These are phyloP conservation scores for Endogone sp. DNA, from an alignment of 192 early-diverging fungal species.

Conservation along the genomic window DNA sequence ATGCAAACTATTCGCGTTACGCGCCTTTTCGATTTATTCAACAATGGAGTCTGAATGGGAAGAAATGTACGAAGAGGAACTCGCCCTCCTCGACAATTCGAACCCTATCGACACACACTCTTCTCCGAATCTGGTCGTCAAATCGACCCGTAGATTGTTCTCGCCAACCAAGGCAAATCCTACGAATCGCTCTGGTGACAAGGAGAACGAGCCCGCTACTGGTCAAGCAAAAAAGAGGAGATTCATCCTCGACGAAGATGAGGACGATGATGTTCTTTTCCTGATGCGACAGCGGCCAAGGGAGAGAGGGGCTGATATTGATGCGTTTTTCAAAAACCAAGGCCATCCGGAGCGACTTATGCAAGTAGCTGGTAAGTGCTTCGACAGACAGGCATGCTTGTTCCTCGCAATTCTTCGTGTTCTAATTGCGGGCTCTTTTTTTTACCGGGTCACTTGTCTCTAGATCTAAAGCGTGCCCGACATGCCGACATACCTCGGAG, in stretches of 20 bases:
- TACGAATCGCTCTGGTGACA: neutral
- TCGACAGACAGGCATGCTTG: neutral
- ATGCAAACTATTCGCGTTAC: neutral
- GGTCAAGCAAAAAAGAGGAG: neutral
- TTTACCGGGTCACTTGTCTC: neutral
- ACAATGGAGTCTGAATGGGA: neutral
- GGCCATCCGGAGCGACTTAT: neutral
- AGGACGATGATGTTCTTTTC: neutral
- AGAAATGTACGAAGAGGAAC: neutral
- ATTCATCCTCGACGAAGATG: neutral
- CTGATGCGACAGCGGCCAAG: neutral
- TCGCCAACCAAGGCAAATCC: neutral
- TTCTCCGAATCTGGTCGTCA: neutral
- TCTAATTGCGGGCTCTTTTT: neutral
- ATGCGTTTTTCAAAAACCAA: neutral
- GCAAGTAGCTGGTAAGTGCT: neutral
- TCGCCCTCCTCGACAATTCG: neutral
- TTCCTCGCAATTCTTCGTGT: neutral
- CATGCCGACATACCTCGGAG: neutral
- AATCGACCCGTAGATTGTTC: neutral
- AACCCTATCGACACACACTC: neutral
- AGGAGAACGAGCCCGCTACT: neutral
- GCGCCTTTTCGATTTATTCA: neutral
- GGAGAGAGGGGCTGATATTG: neutral
- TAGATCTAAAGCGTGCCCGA: neutral